Base-by-base conservation (phyloP, 495 filamentous ascomycete species). In the Aspergillus indologenus region DNA sequence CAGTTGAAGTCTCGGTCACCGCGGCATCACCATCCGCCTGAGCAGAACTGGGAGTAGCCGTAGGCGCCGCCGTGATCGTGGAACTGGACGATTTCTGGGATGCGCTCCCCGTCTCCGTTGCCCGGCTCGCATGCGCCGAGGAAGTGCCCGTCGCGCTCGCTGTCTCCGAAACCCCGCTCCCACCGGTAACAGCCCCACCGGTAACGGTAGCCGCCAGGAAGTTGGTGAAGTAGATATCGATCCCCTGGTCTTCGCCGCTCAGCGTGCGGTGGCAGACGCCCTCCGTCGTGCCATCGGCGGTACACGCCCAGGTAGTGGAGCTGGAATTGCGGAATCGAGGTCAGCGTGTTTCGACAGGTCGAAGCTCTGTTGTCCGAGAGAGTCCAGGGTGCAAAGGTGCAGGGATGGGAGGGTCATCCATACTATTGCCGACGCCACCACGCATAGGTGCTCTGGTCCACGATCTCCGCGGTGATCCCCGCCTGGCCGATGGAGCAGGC, bases 191-290 rank as follows among this genome's bases (percentile, higher is more conserved):
- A 3, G 26, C 3, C 26, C 26, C 26, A 9, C 4, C 26, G 4
- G 26, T 29, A 3, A 29, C 26, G 26, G 26, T 29, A 9, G 26
- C 46, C 8, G 46, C 17, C 1, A 49, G 9, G 18, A 21, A 49
- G 46, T 49, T 49, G 12, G 46, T 49, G 18, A 49, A 49, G 46
- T 17, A 49, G 9, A 23, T 23, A 23, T 20, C 23, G 18, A 49
- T 49, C 19, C 46, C 46, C 18, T 49, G 46, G 46, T 49, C 46
- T 18, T 49, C 46, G 46, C 46, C 46, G 46, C 46, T 49, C 11
- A 49, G 20, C 8, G 46, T 49, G 12, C 46, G 46, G 46, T 49
- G 46, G 46, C 46, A 49, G 46, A 23, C 46, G 46, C 19, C 46
- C 14, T 49, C 46, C 8, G 20, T 23, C 11, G 46, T 49, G 12